Base-by-base conservation (phyloP, 768 basidiomycete genomes). In the Tricholoma bakamatsutake region DNA sequence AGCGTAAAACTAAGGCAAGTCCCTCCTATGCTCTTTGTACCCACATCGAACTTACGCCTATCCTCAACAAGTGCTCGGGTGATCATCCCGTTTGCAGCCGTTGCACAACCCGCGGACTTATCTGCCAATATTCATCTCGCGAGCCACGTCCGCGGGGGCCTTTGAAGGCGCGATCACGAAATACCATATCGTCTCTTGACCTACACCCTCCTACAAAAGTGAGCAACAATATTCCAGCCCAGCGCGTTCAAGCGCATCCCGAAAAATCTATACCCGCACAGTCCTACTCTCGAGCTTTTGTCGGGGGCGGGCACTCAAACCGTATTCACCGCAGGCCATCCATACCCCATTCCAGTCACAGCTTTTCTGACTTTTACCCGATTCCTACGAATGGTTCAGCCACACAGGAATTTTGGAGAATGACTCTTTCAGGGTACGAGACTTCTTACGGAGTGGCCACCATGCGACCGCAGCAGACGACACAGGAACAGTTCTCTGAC, bases 1-100 rank as follows among this genome's bases (percentile, higher is more conserved):
- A 77, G 55, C 72, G 81, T 24, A 84, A 84, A 68, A 81, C 80
- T 7, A 82, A 82, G 73, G 82, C 80, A 56, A 37, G 71, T 55
- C 21, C 24, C 37, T 37, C 27, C 9, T 18, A 30, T 17, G 13
- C 9, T 30, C 8, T 31, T 31, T 9, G 13, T 5, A 4, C 5
- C 2, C 10, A 31, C n/a, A 47, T 28, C 28, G 27, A 31, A 12
- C 48, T 34, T 31, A 51, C 21, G 12, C 30, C 27, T 31, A 27
- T 37, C 17, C 43, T 33, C 27, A 24, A 49, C 17, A 59, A 84
- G 82, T 84, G 82, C 61, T 81, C 80, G 12, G 82, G 82, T n/a
- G 76, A 78, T 37, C 74, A 72, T 47, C 82, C 82, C 7, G 71
- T 75, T 3, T 84, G 82, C 63, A 64, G 69, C 28, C 76, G 82